Evolutionary conservation across 2,329 filamentous ascomycete species (phyloP).

Genomic region (Davidsoniella neocaledoniae): DNA sequence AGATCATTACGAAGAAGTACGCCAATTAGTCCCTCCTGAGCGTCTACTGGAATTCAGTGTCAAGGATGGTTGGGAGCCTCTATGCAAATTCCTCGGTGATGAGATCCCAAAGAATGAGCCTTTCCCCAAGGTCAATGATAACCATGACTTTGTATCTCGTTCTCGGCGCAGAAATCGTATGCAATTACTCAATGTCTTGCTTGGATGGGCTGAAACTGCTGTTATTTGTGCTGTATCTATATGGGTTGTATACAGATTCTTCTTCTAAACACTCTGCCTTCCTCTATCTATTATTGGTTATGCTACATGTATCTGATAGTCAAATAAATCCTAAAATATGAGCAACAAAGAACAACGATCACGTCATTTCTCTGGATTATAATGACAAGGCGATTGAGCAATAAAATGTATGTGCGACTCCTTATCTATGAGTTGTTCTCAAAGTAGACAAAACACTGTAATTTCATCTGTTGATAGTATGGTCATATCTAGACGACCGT

Average conservation of each 20-base stretch:
- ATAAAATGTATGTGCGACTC: no score
- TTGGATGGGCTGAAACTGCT: slow-evolving; percentile 14
- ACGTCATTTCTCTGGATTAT: no score
- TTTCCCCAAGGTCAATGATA: slow-evolving; percentile 24
- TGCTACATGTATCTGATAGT: no score
- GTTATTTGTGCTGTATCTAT: neutral
- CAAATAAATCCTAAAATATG: no score
- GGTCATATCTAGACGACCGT: no score
- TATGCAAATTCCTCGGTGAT: slow-evolving; percentile 23
- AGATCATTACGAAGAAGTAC: slow-evolving; percentile 22
- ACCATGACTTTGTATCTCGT: slow-evolving; percentile 21
- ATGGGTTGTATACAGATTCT: neutral
- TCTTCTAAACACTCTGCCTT: neutral
- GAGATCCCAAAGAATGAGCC: slow-evolving; percentile 19
- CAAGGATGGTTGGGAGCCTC: slow-evolving; percentile 22
- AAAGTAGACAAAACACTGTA: no score
- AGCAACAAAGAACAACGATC: no score
- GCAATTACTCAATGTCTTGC: slow-evolving; percentile 21
- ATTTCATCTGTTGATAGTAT: no score
- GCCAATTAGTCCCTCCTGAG: slow-evolving; percentile 18
- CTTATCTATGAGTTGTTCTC: no score
- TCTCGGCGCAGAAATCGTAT: slow-evolving; percentile 20
- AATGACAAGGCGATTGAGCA: no score
- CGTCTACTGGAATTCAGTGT: slow-evolving; percentile 20
- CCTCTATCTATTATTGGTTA: no score